These are phyloP conservation scores for Funneliformis caledonium DNA, from an alignment of 371 early-diverging fungal genomes.

Conservation along the genomic window DNA sequence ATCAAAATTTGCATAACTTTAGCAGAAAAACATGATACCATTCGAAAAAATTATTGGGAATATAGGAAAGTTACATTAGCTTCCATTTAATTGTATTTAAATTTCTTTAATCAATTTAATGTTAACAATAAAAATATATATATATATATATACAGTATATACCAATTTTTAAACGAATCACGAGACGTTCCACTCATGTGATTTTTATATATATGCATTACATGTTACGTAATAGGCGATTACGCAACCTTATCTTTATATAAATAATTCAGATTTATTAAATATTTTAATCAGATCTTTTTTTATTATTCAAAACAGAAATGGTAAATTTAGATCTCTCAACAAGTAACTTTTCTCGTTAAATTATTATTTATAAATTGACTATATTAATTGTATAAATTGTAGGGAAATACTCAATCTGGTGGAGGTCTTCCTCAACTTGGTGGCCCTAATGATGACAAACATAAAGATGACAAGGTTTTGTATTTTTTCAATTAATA, in stretches of 20 bases:
- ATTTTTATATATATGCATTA: neutral
- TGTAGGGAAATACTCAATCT: constrained; percentile 40
- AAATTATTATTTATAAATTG: neutral
- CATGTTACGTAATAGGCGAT: neutral
- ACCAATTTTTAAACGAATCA: too few species aligned
- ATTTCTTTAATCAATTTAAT: too few species aligned
- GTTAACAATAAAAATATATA: too few species aligned
- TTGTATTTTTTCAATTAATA: neutral
- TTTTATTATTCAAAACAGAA: neutral
- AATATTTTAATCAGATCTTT: neutral
- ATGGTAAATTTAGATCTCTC: neutral
- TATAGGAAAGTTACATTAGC: constrained; percentile 55
- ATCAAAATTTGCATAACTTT: constrained; percentile 60
- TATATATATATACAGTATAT: too few species aligned
- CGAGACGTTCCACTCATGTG: neutral
- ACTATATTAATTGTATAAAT: neutral
- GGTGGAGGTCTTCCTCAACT: constrained; percentile 34
- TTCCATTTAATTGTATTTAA: neutral
- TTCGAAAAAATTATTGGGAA: constrained; percentile 77
- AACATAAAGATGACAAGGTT: constrained; percentile 41
- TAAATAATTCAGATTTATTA: neutral
- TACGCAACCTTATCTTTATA: neutral
- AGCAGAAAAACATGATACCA: constrained; percentile 65
- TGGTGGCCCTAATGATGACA: constrained; percentile 34
- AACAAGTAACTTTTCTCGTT: neutral